These are phyloP conservation scores for Tricladium varicosporioides DNA, from an alignment of 2,329 filamentous ascomycete species.

Conservation along the genomic window DNA sequence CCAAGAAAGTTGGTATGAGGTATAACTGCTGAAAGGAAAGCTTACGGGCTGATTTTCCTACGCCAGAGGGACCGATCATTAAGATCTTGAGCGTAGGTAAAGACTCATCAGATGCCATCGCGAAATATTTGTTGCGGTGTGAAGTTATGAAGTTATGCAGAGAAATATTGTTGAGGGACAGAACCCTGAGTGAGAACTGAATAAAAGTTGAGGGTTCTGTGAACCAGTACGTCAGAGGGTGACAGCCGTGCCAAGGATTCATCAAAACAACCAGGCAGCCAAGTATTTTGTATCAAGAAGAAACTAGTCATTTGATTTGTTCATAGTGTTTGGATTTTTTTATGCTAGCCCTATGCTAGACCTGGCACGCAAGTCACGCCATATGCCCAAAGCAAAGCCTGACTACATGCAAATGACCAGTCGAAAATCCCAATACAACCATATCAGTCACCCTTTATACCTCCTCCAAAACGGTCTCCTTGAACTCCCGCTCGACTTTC, in stretches of 20 bases:
- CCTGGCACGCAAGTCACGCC: constrained; percentile 34
- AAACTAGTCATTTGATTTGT: constrained; percentile 19
- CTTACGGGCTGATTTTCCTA: constrained; percentile 54
- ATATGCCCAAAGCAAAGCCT: constrained; percentile 35
- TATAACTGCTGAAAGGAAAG: neutral
- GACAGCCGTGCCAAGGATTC: constrained; percentile 18
- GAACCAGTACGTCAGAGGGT: constrained; percentile 16
- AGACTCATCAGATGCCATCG: constrained; percentile 45
- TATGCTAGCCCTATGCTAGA: constrained; percentile 34
- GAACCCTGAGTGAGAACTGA: neutral
- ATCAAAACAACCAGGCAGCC: constrained; percentile 1
- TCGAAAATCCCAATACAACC: constrained; percentile 28
- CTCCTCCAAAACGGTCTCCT: constrained; percentile 91
- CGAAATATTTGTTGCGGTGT: constrained; percentile 15
- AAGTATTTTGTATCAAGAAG: neutral
- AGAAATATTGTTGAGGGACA: constrained; percentile 1
- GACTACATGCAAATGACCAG: constrained; percentile 36
- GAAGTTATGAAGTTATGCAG: constrained; percentile 13
- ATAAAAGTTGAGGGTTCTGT: constrained; percentile 1
- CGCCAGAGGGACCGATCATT: constrained; percentile 54
- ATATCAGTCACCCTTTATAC: constrained; percentile 62
- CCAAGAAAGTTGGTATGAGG: neutral
- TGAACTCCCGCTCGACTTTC: constrained; percentile 99
- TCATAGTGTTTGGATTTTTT: constrained; percentile 30
- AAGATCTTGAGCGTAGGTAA: constrained; percentile 52